These are phyloP conservation scores for Diversispora epigaea DNA, from an alignment of 192 early-diverging fungal species.

Conservation along the genomic window DNA sequence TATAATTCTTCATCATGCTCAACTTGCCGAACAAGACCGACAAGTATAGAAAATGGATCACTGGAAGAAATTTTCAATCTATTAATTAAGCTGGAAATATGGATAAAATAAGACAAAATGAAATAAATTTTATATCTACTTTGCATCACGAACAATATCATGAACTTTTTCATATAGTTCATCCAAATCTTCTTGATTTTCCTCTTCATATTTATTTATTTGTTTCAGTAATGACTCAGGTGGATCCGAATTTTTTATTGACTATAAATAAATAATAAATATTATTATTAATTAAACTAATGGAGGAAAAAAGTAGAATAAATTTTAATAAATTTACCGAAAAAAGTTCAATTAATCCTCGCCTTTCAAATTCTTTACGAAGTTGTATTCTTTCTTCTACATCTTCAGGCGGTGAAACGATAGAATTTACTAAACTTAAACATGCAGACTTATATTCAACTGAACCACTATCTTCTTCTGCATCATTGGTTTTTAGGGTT, in stretches of 20 bases:
- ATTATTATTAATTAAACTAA: neutral
- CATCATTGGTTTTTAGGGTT: slow-evolving; percentile 31
- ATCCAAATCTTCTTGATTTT: slow-evolving; percentile 44
- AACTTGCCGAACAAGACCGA: slow-evolving; percentile 29
- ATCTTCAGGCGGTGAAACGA: slow-evolving; percentile 46
- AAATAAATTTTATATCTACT: neutral
- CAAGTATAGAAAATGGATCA: slow-evolving; percentile 12
- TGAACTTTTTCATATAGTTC: slow-evolving; percentile 43
- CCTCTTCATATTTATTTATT: slow-evolving; percentile 46
- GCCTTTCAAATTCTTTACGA: slow-evolving; percentile 48
- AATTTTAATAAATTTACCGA: slow-evolving; percentile 37
- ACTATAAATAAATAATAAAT: neutral
- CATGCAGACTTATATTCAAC: slow-evolving; percentile 46
- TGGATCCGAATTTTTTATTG: slow-evolving; percentile 29
- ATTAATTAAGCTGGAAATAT: neutral
- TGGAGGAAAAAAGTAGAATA: neutral
- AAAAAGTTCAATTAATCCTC: slow-evolving; percentile 51
- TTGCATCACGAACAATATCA: slow-evolving; percentile 34
- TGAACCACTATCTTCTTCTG: neutral
- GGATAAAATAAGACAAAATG: neutral
- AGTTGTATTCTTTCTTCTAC: slow-evolving; percentile 46
- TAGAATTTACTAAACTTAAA: slow-evolving; percentile 47
- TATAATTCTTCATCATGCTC: slow-evolving; percentile 39
- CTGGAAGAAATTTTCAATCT: neutral
- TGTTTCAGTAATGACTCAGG: slow-evolving; percentile 46